Percentiles rank a stretch among this genome's conserved stretches.
phyloP scores from a whole-genome alignment of 768 basidiomycete genomes.

The Mycena capillaripes region DNA sequence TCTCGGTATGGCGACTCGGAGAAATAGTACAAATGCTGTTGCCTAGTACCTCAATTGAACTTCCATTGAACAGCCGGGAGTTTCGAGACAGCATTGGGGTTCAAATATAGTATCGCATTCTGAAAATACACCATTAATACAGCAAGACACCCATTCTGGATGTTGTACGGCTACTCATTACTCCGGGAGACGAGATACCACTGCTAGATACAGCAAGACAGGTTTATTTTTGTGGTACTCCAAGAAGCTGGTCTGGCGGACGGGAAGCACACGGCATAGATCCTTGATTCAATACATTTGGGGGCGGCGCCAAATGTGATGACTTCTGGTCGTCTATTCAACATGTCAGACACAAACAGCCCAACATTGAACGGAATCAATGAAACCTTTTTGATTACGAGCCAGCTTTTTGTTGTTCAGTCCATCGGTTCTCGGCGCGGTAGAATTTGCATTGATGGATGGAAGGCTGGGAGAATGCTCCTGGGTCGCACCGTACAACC shows the following conservation, averaged over 20 bases:
- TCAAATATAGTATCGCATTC: neutral
- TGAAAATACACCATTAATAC: neutral
- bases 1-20: neutral
- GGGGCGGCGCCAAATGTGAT: neutral
- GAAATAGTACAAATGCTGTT: neutral
- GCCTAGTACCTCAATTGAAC: neutral
- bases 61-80: neutral
- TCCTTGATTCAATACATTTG: neutral
- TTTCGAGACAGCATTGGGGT: neutral
- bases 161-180: no score
- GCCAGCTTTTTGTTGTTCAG: neutral
- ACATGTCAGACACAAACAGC: neutral
- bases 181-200: no score
- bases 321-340: neutral
- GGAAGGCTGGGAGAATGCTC: neutral
- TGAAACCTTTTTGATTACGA: neutral
- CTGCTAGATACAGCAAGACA: no score
- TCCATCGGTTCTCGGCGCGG: neutral
- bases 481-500: constrained; percentile 19
- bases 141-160: no score
- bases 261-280: neutral
- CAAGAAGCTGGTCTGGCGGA: no score
- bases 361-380: neutral
- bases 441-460: neutral
- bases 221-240: no score